A percentile compares a stretch with the other conserved stretches of the same genome.
Evolutionary conservation across 2,329 filamentous ascomycete genomes (phyloP).

Genomic region (Hypoxylon sp.): DNA sequence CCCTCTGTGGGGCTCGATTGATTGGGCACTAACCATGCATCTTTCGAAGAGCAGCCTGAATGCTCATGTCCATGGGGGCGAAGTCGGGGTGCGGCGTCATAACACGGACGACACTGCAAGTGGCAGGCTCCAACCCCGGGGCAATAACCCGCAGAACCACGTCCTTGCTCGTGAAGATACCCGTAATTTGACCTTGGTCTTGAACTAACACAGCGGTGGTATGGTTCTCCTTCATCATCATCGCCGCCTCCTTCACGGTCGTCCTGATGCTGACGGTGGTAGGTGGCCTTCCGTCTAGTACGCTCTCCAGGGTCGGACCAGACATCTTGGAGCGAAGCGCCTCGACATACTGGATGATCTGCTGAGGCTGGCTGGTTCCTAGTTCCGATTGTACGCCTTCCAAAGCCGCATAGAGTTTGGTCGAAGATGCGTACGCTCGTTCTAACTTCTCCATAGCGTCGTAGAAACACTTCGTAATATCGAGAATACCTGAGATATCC

Average conservation of each 20-base stretch:
- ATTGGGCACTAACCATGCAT: slow-evolving; percentile 85
- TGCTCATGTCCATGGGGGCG: slow-evolving; percentile 98
- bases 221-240: slow-evolving; percentile 98
- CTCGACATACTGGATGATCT: slow-evolving; percentile 99
- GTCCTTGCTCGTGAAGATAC: slow-evolving; percentile 99
- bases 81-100: slow-evolving; percentile 99
- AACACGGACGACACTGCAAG: slow-evolving; percentile 96
- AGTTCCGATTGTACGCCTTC: slow-evolving; percentile 98
- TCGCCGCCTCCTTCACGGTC: slow-evolving; percentile 94
- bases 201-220: slow-evolving; percentile 97
- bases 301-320: slow-evolving; percentile 93
- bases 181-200: slow-evolving; percentile 96
- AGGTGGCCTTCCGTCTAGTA: slow-evolving; percentile 90
- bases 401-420: slow-evolving; percentile 96
- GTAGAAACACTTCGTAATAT: slow-evolving; percentile 99
- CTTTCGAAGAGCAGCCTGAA: slow-evolving; percentile 96
- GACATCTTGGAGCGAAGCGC: slow-evolving; percentile 97
- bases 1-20: slow-evolving; percentile 26
- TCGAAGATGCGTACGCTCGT: slow-evolving; percentile 96
- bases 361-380: slow-evolving; percentile 94
- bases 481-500: slow-evolving; percentile 96
- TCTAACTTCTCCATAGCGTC: slow-evolving; percentile 99
- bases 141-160: slow-evolving; percentile 98
- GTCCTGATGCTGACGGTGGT: slow-evolving; percentile 96
- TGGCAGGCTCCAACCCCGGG: slow-evolving; percentile 91